Conservation (phyloP, 352 stramenopile species). For the Phytophthora uliginosa region DNA sequence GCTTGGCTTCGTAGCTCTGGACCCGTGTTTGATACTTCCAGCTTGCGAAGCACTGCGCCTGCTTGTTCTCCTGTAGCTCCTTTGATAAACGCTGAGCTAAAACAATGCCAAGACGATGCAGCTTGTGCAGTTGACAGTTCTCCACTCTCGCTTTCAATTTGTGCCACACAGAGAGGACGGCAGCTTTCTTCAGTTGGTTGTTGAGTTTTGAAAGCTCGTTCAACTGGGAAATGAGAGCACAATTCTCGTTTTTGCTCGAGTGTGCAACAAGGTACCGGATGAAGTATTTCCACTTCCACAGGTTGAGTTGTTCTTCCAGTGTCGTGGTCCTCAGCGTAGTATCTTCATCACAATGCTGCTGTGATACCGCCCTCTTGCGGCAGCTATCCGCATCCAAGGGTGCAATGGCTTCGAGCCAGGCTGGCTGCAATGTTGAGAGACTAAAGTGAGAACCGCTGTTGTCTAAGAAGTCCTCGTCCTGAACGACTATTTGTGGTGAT, state of each 20-base stretch:
- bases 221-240: slow-evolving; percentile 10
- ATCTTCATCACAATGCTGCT: slow-evolving; percentile 2
- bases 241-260: slow-evolving; percentile 12
- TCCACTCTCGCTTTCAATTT: slow-evolving; percentile 26
- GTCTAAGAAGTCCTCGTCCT: slow-evolving; percentile 33
- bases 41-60: slow-evolving; percentile 21
- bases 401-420: slow-evolving; percentile 31
- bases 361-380: neutral
- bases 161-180: slow-evolving; percentile 23
- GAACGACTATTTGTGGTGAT: slow-evolving; percentile 32
- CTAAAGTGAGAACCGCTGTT: slow-evolving; percentile 19
- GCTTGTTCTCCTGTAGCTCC: slow-evolving; percentile 20
- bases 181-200: slow-evolving; percentile 27
- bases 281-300: slow-evolving; percentile 49
- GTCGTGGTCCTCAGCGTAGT: neutral
- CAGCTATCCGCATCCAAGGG: slow-evolving; percentile 2
- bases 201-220: slow-evolving; percentile 9
- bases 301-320: slow-evolving; percentile 18
- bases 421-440: slow-evolving; percentile 21
- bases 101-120: slow-evolving; percentile 15
- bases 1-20: slow-evolving; percentile 15
- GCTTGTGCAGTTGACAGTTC: slow-evolving; percentile 22
- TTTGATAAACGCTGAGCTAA: slow-evolving; percentile 19
- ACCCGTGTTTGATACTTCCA: slow-evolving; percentile 27
- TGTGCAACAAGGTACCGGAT: slow-evolving; percentile 26